These are phyloP conservation scores for Cryptomeria japonica DNA, from an alignment of 75 land plant species.

Conservation along the genomic window DNA sequence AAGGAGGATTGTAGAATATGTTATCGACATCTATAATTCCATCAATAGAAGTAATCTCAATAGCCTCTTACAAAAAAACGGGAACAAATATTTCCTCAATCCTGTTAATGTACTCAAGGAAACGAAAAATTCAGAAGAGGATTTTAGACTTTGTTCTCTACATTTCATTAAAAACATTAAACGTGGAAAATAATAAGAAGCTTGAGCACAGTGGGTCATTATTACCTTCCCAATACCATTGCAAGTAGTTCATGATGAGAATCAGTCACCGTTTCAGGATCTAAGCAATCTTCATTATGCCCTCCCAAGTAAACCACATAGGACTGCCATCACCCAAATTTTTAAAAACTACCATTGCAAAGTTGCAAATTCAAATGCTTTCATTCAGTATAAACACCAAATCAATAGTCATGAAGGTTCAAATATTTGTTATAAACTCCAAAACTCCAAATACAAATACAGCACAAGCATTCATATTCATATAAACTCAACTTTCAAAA, in stretches of 20 bases:
- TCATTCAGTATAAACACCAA: neutral
- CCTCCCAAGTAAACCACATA: constrained; percentile 35
- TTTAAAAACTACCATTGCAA: neutral
- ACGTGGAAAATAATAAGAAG: neutral
- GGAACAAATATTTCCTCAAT: no score
- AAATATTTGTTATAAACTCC: neutral
- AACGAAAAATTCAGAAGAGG: neutral
- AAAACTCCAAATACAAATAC: neutral
- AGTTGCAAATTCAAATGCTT: neutral
- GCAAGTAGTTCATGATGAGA: constrained; percentile 23
- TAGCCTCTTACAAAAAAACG: neutral
- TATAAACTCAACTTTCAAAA: neutral
- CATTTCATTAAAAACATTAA: neutral
- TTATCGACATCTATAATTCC: neutral
- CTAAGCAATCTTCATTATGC: neutral
- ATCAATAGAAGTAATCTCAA: neutral
- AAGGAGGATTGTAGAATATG: neutral
- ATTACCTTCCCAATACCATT: constrained; percentile 21
- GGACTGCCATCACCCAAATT: constrained; percentile 16
- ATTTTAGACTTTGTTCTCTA: neutral
- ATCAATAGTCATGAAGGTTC: neutral
- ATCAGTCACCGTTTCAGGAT: neutral
- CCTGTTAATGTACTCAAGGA: no score
- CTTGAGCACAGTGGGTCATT: neutral
- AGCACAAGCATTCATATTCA: neutral